phyloP scores from a whole-genome alignment of 78 protist genomes.

The Emiliania huxleyi region DNA sequence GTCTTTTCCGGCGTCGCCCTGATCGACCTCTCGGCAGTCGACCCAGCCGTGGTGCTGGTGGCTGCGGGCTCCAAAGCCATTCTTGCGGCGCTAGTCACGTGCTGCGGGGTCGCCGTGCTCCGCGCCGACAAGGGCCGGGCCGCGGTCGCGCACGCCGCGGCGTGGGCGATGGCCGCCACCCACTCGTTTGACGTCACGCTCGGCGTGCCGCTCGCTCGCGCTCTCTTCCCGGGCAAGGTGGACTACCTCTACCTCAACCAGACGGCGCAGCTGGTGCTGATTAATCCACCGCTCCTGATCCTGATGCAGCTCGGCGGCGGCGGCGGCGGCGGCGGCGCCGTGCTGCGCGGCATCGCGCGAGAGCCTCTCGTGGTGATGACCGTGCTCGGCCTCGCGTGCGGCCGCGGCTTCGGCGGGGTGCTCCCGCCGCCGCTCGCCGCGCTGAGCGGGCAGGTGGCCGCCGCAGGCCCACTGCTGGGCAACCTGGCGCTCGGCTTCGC shows the following conservation, averaged over 20 bases:
- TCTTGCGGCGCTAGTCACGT: neutral
- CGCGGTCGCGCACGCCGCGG: neutral
- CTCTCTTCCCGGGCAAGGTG: neutral
- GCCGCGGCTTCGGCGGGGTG: neutral
- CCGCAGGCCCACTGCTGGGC: neutral
- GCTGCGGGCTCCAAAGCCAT: neutral
- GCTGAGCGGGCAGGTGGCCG: neutral
- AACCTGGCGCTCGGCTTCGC: neutral
- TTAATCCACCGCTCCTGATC: neutral
- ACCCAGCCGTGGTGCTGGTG: neutral
- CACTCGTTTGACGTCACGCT: conserved; percentile 16
- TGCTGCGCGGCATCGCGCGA: neutral
- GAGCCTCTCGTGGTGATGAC: neutral
- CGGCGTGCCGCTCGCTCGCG: neutral
- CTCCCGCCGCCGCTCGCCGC: neutral
- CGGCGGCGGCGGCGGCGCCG: neutral
- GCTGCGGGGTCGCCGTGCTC: neutral
- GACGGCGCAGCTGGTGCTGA: neutral
- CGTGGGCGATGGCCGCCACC: neutral
- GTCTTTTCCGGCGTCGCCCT: neutral
- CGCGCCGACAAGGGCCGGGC: neutral
- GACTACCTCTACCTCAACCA: neutral
- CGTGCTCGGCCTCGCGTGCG: neutral
- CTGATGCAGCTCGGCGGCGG: neutral
- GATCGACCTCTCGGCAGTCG: neutral